Evolutionary conservation across 176 grass and related monocot genomes (phyloP), one percentile per base, ranked within the genome.

Genomic region (Microstegium vimineum): DNA sequence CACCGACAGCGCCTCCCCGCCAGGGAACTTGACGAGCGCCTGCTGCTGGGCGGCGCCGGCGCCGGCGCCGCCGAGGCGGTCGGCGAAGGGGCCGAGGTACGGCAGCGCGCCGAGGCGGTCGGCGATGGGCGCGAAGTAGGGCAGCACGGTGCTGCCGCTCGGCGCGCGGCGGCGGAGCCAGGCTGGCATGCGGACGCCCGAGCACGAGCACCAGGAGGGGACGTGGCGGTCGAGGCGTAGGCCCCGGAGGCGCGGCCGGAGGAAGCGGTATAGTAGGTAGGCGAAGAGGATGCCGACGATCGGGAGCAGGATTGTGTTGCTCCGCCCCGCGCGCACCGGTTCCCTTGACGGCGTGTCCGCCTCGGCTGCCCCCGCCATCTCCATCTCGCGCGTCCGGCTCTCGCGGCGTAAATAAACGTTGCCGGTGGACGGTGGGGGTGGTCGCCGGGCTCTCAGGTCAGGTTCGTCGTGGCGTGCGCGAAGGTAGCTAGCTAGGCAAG

Each of bases 1-100:
- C 49, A 93, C 89, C 77, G 95, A 84, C 36, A 98, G 88, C 70
- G 57, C 72, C 87, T 98, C 95, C 1, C 92, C 95, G 32, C 95
- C 95, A 74, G 86, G 71, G 89, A 98, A 98, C 76, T 68, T 90
- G 40, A 95, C 79, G 69, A 98, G 85, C 57, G 71, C 89, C 73
- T 93, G 82, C 2, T 43, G 42, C 11, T 49, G 46, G 0, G 1
- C 12, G 3, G 83, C 78, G 11, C 72, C 22, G 40, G 10, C 13
- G 42, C 2, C 3, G 42, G 6, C 71, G 22, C 49, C 79, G 22
- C 79, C 74, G 41, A 90, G 84, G 5, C 89, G 84, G 31, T 90
- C 89, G 26, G 89, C 84, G 61, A 87, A 75, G 61, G 84, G 80
- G 30, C 60, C 80, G 20, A 87, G 84, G 84, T 86, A 90, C 0